Base-by-base conservation (phyloP, 1,284 basidiomycete genomes). In the Sanghuangporus baumii region DNA sequence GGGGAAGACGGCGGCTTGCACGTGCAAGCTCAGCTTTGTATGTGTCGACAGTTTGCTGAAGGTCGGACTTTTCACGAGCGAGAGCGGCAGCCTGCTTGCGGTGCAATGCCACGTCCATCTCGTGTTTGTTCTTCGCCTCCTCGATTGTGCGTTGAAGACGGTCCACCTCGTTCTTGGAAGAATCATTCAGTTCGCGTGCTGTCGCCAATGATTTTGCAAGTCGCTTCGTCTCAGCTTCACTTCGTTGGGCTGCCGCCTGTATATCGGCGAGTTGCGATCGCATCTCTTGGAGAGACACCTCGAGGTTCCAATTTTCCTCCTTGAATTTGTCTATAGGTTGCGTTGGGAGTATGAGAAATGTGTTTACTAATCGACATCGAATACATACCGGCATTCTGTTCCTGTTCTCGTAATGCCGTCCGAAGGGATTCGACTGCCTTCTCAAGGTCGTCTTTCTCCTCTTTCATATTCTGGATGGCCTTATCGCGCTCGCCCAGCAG, bases 241-340 rank as follows among this genome's bases (percentile, higher is more conserved):
- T 79, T 62, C 92, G 89, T 67, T 84, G 82, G 11, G 83, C 76
- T 26, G 85, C 79, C 7, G 83, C 75, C 66, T 92, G 88, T 1
- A 87, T 81, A 58, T 91, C 87, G 46, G 81, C 72, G 46, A 92
- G 80, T 68, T 91, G 85, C 0, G 85, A 77, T 47, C 89, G 87
- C 26, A 96, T 81, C 66, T 98, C 94, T 73, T 99, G 96, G 36
- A 95, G 81, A 23, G 85, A 85, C 55, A 98, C 93, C 78, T 98
- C 95, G 66, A 98, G 88, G 72, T 64, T 64, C 62, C 62, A 64
- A 37, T 64, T 64, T 54, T 64, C 62, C 48, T 64, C 62, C 36
- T 60, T 60, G 54, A 60, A 64, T 41, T 64, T 64, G 47, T 64
- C 62, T 63, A 38, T 18, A 14, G 16, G 23, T 20, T 6, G 38